Evolutionary conservation across 495 filamentous ascomycete species (phyloP).

Genomic region (Thermochaetoides thermophila): DNA sequence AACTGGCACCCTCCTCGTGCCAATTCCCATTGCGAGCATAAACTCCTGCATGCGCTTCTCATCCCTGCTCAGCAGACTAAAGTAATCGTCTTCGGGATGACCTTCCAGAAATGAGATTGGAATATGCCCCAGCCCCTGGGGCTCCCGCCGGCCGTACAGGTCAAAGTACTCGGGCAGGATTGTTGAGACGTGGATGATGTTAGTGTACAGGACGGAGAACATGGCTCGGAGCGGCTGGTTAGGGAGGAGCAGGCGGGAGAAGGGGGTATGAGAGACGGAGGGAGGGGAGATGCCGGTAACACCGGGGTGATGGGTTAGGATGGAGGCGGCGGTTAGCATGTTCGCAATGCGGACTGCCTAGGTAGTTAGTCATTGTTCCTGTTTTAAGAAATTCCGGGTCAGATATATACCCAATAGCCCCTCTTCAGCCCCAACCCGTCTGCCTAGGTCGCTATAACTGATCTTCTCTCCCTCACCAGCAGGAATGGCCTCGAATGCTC

Average conservation of each 20-base stretch:
- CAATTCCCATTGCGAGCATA: conserved; percentile 17
- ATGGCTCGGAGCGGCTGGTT: conserved; percentile 12
- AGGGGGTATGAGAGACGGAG: conserved; percentile 18
- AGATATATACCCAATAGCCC: conserved; percentile 12
- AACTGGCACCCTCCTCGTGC: conserved; percentile 12
- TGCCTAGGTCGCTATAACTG: conserved; percentile 15
- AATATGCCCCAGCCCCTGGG: conserved; percentile 12
- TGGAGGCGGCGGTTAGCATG: conserved; percentile 19
- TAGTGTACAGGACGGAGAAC: conserved; percentile 44
- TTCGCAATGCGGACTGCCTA: conserved; percentile 14
- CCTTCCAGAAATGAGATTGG: conserved; percentile 15
- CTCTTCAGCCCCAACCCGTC: conserved; percentile 12
- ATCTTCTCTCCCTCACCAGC: conserved; percentile 7
- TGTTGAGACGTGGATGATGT: conserved; percentile 11
- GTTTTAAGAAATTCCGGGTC: neutral
- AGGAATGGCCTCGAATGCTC: conserved; percentile 22
- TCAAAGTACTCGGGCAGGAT: conserved; percentile 20
- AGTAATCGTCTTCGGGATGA: conserved; percentile 12
- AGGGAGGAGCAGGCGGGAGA: conserved; percentile 12
- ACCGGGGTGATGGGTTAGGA: conserved; percentile 10
- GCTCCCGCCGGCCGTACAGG: conserved; percentile 18
- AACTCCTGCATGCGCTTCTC: conserved; percentile 9
- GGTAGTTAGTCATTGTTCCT: too few species aligned
- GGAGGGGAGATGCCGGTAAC: neutral
- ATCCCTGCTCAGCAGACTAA: conserved; percentile 14